phyloP scores from a whole-genome alignment of 2,329 filamentous ascomycete species.

The Botrytis elliptica region DNA sequence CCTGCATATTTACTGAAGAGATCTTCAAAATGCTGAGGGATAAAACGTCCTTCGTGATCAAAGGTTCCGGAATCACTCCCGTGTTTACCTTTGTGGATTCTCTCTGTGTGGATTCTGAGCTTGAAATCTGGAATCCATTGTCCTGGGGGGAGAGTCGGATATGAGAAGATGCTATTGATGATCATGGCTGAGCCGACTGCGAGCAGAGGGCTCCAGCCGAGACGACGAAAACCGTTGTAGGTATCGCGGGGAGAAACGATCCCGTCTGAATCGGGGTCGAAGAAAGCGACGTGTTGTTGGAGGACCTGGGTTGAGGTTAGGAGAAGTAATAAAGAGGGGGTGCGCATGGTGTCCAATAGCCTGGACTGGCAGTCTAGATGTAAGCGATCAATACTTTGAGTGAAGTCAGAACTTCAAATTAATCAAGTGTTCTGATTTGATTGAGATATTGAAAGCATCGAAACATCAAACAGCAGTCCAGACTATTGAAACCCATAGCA shows the following conservation, averaged over 20 bases:
- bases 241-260: conserved; percentile 55
- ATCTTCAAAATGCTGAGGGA: conserved; percentile 51
- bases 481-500: neutral
- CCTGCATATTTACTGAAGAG: conserved; percentile 49
- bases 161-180: conserved; percentile 51
- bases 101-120: conserved; percentile 41
- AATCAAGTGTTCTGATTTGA: neutral
- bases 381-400: neutral
- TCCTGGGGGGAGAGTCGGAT: conserved; percentile 43
- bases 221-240: conserved; percentile 46
- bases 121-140: conserved; percentile 44
- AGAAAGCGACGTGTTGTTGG: conserved; percentile 54
- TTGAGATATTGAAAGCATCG: neutral
- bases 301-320: conserved; percentile 41
- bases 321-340: neutral
- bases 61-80: conserved; percentile 48
- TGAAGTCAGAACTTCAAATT: neutral
- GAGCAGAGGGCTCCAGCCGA: conserved; percentile 47
- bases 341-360: neutral
- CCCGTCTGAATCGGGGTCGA: conserved; percentile 51
- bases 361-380: neutral
- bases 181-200: conserved; percentile 46
- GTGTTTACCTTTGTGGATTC: conserved; percentile 44
- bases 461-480: neutral
- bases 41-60: conserved; percentile 50